Evolutionary conservation across 352 stramenopile genomes (phyloP).

Genomic region (Pythium grandisporangium): DNA sequence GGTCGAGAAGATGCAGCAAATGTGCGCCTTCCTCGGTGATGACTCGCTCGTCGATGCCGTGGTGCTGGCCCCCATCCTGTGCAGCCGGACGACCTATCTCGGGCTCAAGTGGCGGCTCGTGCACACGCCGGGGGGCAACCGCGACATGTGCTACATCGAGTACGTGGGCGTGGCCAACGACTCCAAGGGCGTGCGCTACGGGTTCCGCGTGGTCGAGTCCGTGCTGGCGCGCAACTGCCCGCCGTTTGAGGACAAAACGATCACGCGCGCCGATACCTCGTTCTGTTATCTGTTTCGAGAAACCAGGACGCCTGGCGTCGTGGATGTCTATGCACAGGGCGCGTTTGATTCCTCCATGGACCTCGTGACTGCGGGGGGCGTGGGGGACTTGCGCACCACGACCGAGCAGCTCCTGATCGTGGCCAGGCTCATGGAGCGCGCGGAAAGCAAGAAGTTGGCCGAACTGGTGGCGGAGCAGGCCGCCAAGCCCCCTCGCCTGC

Average conservation of each 20-base stretch:
- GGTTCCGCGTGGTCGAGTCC: conserved; percentile 58
- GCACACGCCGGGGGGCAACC: conserved; percentile 60
- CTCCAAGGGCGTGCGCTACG: conserved; percentile 40
- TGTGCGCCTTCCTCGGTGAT: conserved; percentile 32
- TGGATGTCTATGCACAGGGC: conserved; percentile 69
- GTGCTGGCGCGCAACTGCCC: conserved; percentile 49
- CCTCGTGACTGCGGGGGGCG: conserved; percentile 45
- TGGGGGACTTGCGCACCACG: conserved; percentile 51
- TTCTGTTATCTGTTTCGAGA: conserved; percentile 71
- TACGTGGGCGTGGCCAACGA: conserved; percentile 54
- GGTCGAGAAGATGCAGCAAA: conserved; percentile 8
- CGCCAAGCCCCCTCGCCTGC: conserved; percentile 10
- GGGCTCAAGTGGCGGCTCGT: conserved; percentile 70
- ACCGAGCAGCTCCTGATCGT: conserved; percentile 66
- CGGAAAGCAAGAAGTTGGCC: conserved; percentile 64
- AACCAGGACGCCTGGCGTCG: conserved; percentile 28
- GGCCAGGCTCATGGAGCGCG: conserved; percentile 23
- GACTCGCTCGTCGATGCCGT: conserved; percentile 56
- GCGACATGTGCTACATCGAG: conserved; percentile 62
- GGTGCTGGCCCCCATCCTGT: conserved; percentile 46
- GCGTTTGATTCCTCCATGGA: conserved; percentile 56
- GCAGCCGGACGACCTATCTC: conserved; percentile 43
- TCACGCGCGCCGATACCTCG: conserved; percentile 56
- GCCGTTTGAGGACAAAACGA: conserved; percentile 65
- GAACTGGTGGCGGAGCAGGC: conserved; percentile 42